phyloP scores from a whole-genome alignment of 1,139 yeast genomes.

The Yamadazyma dushanensis region DNA sequence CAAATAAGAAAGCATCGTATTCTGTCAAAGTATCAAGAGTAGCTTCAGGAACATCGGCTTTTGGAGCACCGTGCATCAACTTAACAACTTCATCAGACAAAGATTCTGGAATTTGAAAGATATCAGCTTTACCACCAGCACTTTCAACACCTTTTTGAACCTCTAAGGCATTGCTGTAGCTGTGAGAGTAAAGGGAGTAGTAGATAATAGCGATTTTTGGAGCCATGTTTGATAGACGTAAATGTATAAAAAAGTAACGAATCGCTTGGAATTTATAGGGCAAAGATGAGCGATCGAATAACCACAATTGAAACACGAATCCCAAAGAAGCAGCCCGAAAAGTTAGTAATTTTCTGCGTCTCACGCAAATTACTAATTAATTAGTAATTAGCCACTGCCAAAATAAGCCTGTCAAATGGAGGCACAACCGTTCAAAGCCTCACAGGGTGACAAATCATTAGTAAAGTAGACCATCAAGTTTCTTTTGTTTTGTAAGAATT shows the following conservation, averaged over 20 bases:
- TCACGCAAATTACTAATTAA: constrained; percentile 1
- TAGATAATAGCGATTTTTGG: constrained; percentile 48
- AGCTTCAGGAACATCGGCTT: constrained; percentile 44
- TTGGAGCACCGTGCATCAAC: constrained; percentile 45
- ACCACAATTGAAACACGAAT: neutral
- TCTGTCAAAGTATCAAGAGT: constrained; percentile 34
- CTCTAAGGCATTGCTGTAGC: constrained; percentile 47
- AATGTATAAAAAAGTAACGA: neutral
- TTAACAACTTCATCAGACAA: constrained; percentile 41
- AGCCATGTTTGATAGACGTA: constrained; percentile 16
- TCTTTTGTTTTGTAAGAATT: neutral
- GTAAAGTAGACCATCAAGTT: neutral
- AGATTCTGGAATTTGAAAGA: constrained; percentile 52
- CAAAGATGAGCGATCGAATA: neutral
- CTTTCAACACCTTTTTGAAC: constrained; percentile 43
- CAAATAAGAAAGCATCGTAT: constrained; percentile 52
- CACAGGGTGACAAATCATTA: no score
- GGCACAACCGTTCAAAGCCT: no score
- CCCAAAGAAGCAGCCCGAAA: neutral
- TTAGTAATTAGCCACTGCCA: neutral
- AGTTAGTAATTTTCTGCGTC: neutral
- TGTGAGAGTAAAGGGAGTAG: constrained; percentile 67
- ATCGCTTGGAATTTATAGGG: neutral
- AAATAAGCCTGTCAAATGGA: neutral
- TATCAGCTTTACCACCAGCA: constrained; percentile 37